phyloP scores from a whole-genome alignment of 1,284 basidiomycete species.

The Apiotrichum mycotoxinovorans region DNA sequence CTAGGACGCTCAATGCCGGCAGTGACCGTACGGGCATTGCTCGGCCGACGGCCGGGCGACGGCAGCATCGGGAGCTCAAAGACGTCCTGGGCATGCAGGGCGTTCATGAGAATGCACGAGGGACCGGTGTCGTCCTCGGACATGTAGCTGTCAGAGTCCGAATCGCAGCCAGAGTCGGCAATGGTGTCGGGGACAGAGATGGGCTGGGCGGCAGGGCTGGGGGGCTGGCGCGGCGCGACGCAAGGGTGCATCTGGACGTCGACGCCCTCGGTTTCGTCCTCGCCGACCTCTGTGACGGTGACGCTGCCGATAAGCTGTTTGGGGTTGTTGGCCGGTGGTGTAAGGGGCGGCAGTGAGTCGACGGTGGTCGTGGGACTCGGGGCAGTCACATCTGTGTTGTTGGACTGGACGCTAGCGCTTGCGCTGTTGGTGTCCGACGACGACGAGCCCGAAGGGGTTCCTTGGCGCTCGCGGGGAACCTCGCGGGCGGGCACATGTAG shows the following conservation, averaged over 20 bases:
- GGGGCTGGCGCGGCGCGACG: conserved; percentile 30
- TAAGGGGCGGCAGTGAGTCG: conserved; percentile 13
- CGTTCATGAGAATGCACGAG: conserved; percentile 44
- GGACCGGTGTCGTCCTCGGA: conserved; percentile 32
- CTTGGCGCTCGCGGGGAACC: conserved; percentile 10
- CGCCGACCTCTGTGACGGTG: conserved; percentile 10
- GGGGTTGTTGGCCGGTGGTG: conserved; percentile 1
- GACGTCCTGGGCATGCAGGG: conserved; percentile 45
- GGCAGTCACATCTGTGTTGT: not conserved
- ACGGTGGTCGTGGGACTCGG: conserved; percentile 21
- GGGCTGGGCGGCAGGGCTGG: not conserved
- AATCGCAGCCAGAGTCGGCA: conserved; percentile 5
- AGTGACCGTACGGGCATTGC: conserved; percentile 7
- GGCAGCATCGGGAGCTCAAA: conserved; percentile 41
- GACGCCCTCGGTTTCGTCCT: conserved; percentile 4
- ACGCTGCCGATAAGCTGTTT: conserved; percentile 1
- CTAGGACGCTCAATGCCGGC: conserved; percentile 4
- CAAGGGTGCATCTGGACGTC: conserved; percentile 48
- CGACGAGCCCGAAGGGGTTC: conserved; percentile 24
- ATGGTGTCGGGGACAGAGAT: conserved; percentile 1
- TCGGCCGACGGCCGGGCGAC: conserved; percentile 11
- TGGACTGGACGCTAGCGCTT: conserved; percentile 10
- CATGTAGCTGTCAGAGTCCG: conserved; percentile 14
- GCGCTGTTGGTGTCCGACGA: conserved; percentile 28
- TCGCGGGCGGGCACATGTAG: conserved; percentile 12